Evolutionary conservation across 2,329 filamentous ascomycete species (phyloP).

Genomic region (Talaromyces funiculosus): DNA sequence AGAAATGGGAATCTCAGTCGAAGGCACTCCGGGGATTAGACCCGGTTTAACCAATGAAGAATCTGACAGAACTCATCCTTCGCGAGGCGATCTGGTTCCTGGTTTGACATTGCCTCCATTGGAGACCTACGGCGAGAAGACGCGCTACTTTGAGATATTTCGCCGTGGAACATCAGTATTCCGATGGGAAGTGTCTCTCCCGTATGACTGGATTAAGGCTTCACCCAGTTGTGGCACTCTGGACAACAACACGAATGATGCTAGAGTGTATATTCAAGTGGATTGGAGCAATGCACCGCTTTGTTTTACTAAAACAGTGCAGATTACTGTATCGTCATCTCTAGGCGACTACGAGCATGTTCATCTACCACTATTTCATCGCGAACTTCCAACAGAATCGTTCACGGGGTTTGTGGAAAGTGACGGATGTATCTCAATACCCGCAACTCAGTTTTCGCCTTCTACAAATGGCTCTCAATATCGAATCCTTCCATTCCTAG

Average conservation of each 20-base stretch:
- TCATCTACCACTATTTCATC: slow-evolving; percentile 51
- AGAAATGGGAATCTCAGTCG: slow-evolving; percentile 58
- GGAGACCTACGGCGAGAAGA: slow-evolving; percentile 52
- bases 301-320: not conserved
- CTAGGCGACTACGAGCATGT: slow-evolving; percentile 33
- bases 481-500: no score
- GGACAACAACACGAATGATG: slow-evolving; percentile 42
- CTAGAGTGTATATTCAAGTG: slow-evolving; percentile 50
- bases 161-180: slow-evolving; percentile 52
- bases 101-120: slow-evolving; percentile 50
- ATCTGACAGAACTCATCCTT: slow-evolving; percentile 1
- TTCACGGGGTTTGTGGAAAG: slow-evolving; percentile 61
- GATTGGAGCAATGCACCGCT: slow-evolving; percentile 50
- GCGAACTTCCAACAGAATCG: slow-evolving; percentile 40
- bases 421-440: slow-evolving; percentile 41
- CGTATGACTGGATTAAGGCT: slow-evolving; percentile 49
- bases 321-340: not conserved
- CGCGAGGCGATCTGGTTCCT: not conserved
- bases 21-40: slow-evolving; percentile 41
- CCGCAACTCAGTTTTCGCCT: slow-evolving; percentile 19
- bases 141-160: slow-evolving; percentile 60
- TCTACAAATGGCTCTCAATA: no score
- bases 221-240: slow-evolving; percentile 46
- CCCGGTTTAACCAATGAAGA: slow-evolving; percentile 1
- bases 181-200: slow-evolving; percentile 48